Evolutionary conservation across 2,329 filamentous ascomycete species (phyloP).

Genomic region (Xylogone sp.): DNA sequence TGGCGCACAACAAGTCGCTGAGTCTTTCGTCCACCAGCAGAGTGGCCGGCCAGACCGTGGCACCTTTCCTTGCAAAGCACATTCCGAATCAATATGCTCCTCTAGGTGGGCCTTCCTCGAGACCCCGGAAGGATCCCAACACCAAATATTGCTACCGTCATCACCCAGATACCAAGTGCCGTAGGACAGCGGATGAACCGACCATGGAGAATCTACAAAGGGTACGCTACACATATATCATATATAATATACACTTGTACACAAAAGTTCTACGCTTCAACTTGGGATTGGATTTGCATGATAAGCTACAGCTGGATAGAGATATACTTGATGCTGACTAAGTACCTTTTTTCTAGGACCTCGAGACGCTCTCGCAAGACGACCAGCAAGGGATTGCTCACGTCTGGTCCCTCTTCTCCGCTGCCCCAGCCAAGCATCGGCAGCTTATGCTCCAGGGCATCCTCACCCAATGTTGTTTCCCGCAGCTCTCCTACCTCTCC

Average conservation of each 20-base stretch:
- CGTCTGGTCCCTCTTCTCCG: conserved; percentile 97
- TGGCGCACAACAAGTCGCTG: conserved; percentile 17
- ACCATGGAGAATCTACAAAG: conserved; percentile 95
- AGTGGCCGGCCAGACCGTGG: conserved; percentile 25
- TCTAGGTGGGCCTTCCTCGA: conserved; percentile 47
- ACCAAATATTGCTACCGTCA: conserved; percentile 97
- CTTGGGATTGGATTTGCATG: too few species aligned
- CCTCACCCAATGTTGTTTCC: conserved; percentile 94
- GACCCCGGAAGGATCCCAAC: conserved; percentile 55
- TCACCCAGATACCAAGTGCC: conserved; percentile 88
- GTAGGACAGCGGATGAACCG: conserved; percentile 86
- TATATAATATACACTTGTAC: too few species aligned
- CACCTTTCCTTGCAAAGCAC: conserved; percentile 83
- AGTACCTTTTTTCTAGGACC: conserved; percentile 58
- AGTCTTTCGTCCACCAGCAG: conserved; percentile 23
- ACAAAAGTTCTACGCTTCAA: too few species aligned
- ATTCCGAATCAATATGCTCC: conserved; percentile 88
- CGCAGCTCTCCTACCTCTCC: conserved; percentile 89
- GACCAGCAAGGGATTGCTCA: conserved; percentile 96
- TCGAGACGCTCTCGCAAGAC: conserved; percentile 73
- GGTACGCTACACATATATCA: conserved; percentile 48
- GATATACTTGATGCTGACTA: too few species aligned
- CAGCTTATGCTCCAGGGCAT: conserved; percentile 97
- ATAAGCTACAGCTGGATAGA: too few species aligned
- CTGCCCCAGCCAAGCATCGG: conserved; percentile 87